Evolutionary conservation across 2,329 filamentous ascomycete genomes (phyloP), one percentile per base, ranked within the genome.

Genomic region (Fusarium torulosum): DNA sequence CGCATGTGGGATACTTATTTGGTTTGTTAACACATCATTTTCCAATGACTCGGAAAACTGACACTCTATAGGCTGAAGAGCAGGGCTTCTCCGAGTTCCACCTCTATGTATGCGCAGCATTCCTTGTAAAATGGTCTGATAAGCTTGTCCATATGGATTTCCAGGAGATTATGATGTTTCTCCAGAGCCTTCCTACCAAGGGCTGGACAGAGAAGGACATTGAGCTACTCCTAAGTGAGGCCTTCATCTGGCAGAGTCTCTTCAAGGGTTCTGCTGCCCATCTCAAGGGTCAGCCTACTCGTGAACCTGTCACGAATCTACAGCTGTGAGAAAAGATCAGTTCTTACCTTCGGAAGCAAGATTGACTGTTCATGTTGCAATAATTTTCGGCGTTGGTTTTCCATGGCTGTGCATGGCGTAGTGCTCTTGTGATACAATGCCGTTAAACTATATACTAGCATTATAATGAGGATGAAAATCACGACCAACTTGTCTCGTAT

Each of bases 1-100:
- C 87, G 96, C 72, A 99, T 99, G 96, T 99, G 96, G 96, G 96
- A 99, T 79, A 99, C 96, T 25, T 99, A 99, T 81, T 87, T 99
- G 82, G 95, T 97, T 83, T 77, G 89, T 80, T 67, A 25, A 11
- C 14, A n/a, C 14, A 17, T 5, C 33, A 10, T 31, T 35, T 19
- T n/a, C 15, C 19, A 15, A 33, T 7, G 3, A 20, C 19, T 10
- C 2, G 17, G 14, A 35, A 33, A 33, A 38, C 64, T 61, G 46
- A 60, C 17, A 42, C 21, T 29, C n/a, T 43, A 17, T 45, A 98
- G 95, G 94, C 96, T 47, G 96, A 99, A 84, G 96, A 98, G 75
- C 94, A 97, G 81, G 96, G 96, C 47, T 99, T 99, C 80, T 97
- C 95, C 5, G 93, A 96, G 75, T 99, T 99, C 78, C 96, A 99